Conservation (phyloP, 1,284 basidiomycete species). For the Microbotryum silenes-acaulis region DNA sequence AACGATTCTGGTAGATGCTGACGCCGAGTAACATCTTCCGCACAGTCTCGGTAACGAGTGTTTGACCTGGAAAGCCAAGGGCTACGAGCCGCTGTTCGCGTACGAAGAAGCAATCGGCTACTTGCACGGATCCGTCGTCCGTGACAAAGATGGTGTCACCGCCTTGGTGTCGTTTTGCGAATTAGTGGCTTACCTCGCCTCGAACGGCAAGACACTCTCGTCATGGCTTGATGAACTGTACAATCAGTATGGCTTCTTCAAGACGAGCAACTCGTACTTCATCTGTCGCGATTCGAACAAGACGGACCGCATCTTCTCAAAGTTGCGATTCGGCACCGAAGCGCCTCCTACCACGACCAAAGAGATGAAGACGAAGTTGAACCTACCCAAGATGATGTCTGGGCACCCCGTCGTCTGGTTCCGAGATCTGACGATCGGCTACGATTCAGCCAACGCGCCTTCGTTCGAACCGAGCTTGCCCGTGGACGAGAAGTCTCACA, state of each 20-base stretch:
- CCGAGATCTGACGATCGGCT: constrained; percentile 58
- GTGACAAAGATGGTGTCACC: constrained; percentile 68
- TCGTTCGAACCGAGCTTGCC: constrained; percentile 56
- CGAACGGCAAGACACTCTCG: constrained; percentile 51
- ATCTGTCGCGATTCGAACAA: constrained; percentile 57
- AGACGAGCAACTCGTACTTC: constrained; percentile 67
- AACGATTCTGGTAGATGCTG: constrained; percentile 12
- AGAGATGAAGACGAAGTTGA: neutral
- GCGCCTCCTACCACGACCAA: neutral
- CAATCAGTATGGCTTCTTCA: constrained; percentile 46
- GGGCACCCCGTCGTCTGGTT: constrained; percentile 55
- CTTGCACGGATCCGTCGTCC: constrained; percentile 66
- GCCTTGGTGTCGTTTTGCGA: constrained; percentile 57
- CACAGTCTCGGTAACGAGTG: constrained; percentile 61
- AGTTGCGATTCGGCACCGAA: constrained; percentile 46
- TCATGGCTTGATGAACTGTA: constrained; percentile 59
- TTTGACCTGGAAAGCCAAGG: constrained; percentile 54
- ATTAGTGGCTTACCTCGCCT: constrained; percentile 50
- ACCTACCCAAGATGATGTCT: constrained; percentile 52
- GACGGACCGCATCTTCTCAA: constrained; percentile 59
- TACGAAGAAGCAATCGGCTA: constrained; percentile 82
- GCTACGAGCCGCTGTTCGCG: constrained; percentile 66
- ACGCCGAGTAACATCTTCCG: neutral
- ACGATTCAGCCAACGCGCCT: constrained; percentile 62
- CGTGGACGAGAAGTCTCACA: constrained; percentile 62